Conservation (phyloP, 768 basidiomycete genomes). For the Hericium rajendrae region DNA sequence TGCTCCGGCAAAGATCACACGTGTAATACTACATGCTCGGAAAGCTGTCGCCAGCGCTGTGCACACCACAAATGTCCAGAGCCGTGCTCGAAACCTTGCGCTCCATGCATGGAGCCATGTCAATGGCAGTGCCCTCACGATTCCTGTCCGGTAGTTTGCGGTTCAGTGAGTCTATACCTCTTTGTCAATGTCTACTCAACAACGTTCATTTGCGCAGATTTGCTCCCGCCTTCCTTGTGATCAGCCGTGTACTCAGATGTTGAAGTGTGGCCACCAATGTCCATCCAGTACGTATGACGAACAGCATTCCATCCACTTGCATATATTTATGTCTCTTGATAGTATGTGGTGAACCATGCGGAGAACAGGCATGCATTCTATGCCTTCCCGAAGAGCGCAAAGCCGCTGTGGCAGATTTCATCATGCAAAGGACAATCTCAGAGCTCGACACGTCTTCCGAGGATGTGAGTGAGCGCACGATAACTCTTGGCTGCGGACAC, state of each 20-base stretch:
- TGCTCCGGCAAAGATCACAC: constrained; percentile 20
- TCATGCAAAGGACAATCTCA: constrained; percentile 22
- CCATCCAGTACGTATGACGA: constrained; percentile 23
- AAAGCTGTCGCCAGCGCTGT: constrained; percentile 21
- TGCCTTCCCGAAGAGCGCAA: constrained; percentile 20
- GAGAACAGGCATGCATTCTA: constrained; percentile 20
- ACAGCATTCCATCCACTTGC: too few relatives aligned
- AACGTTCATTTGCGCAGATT: constrained; percentile 14
- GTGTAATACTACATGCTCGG: constrained; percentile 20
- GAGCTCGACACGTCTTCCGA: constrained; percentile 17
- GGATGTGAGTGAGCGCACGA: constrained; percentile 22
- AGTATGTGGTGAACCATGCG: constrained; percentile 31
- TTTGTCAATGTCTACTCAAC: not conserved
- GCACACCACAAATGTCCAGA: constrained; percentile 20
- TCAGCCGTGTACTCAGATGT: constrained; percentile 18
- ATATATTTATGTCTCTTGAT: too few relatives aligned
- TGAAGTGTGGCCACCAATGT: constrained; percentile 29
- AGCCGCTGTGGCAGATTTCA: constrained; percentile 26
- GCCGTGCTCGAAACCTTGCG: constrained; percentile 23
- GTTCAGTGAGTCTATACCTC: constrained; percentile 21
- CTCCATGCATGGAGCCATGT: constrained; percentile 28
- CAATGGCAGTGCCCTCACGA: constrained; percentile 26
- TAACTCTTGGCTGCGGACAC: constrained; percentile 27
- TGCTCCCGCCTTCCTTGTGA: constrained; percentile 31
- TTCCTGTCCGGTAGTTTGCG: constrained; percentile 25